Percentiles rank a stretch among this genome's conserved stretches.
Evolutionary conservation across 1,139 yeast species (phyloP).

Genomic region (Yamadazyma sp.): DNA sequence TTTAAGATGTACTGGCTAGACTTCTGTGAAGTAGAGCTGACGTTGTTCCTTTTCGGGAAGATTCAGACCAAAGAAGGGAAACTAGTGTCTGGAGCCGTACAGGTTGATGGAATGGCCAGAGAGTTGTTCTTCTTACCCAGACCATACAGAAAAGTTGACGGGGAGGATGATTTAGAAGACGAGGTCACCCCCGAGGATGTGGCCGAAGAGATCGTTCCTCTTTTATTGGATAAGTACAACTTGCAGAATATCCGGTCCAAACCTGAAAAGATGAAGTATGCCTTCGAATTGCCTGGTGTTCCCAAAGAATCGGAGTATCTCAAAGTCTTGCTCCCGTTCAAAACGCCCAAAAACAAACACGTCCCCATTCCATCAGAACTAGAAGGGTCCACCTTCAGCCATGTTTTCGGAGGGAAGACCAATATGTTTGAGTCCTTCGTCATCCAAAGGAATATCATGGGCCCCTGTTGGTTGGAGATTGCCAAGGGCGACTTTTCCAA

Average conservation of each 20-base stretch:
- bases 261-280: conserved; percentile 75
- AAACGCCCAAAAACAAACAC: conserved; percentile 53
- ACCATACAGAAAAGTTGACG: conserved; percentile 34
- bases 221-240: conserved; percentile 62
- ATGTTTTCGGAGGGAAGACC: conserved; percentile 78
- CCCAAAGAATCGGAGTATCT: conserved; percentile 83
- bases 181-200: conserved; percentile 62
- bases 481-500: conserved; percentile 60
- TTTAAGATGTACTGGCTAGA: conserved; percentile 90
- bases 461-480: conserved; percentile 94
- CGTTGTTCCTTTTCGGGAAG: conserved; percentile 83
- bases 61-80: conserved; percentile 58
- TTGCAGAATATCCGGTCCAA: conserved; percentile 65
- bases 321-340: conserved; percentile 73
- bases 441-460: conserved; percentile 82
- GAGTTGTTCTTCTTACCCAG: conserved; percentile 82
- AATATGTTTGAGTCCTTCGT: conserved; percentile 84
- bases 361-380: conserved; percentile 59
- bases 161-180: conserved; percentile 38
- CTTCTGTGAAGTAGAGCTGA: conserved; percentile 72
- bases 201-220: conserved; percentile 71
- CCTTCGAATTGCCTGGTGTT: conserved; percentile 79
- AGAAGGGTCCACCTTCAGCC: conserved; percentile 74
- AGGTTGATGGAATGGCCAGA: conserved; percentile 67
- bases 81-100: conserved; percentile 75